phyloP scores from a whole-genome alignment of 306 rosid genomes.

The Boehmeria nivea region DNA sequence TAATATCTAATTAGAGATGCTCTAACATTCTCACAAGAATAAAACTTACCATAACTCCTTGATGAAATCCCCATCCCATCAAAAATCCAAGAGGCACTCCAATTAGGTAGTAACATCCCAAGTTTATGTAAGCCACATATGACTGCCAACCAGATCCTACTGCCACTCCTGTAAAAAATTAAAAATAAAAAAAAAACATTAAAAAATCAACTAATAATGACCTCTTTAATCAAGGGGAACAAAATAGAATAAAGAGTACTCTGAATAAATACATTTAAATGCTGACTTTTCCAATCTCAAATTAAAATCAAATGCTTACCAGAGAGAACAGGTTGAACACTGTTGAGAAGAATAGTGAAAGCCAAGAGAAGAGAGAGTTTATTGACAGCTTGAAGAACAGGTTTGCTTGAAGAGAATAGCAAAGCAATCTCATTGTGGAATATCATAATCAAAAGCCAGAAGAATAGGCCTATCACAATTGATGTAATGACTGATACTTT shows the following conservation, averaged over 20 bases:
- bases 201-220: no score
- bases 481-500: conserved; percentile 58
- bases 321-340: conserved; percentile 78
- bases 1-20: no score
- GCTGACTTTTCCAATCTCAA: no score
- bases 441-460: conserved; percentile 44
- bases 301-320: conserved; percentile 18
- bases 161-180: conserved; percentile 52
- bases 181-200: not conserved
- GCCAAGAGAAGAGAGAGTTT: conserved; percentile 57
- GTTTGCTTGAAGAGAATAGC: conserved; percentile 53
- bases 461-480: conserved; percentile 45
- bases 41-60: conserved; percentile 62
- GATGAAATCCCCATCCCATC: conserved; percentile 62
- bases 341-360: conserved; percentile 69
- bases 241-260: no score
- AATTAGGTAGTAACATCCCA: conserved; percentile 71
- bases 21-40: no score
- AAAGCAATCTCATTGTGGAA: conserved; percentile 48
- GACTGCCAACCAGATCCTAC: conserved; percentile 95
- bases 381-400: conserved; percentile 51
- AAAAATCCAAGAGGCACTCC: conserved; percentile 71
- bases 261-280: no score
- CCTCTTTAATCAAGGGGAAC: no score
- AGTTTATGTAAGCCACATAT: conserved; percentile 74